Evolutionary conservation across 2,329 filamentous ascomycete genomes (phyloP), one percentile per base, ranked within the genome.

Genomic region (Fusarium praegraminearum): DNA sequence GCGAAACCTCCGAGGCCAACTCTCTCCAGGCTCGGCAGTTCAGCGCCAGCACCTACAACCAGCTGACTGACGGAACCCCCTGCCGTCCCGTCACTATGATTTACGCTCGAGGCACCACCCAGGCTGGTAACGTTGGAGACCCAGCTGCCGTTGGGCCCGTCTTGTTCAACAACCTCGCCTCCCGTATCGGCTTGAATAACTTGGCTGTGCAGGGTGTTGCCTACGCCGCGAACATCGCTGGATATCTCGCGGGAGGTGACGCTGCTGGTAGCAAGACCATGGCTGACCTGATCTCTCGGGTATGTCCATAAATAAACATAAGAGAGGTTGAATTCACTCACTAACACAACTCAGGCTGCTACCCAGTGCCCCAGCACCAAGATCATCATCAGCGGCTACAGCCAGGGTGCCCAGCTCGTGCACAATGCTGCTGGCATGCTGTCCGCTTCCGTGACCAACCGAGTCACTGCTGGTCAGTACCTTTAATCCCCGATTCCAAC

Each of bases 81-180:
- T 60, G 57, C n/a, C 57, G 57, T 4, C 24, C 43, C 7, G 43
- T 60, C 12, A 60, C 57, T 1, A 5, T 60, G 7, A 59, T 60
- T 15, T 60, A 30, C 16, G 57, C 57, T 6, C 30, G 54, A 60
- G 57, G 57, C 15, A 50, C 43, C 12, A 33, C 35, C 4, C 45
- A 57, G 2, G 35, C 35, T 5, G 57, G 57, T 6, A 60, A 60
- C 22, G 57, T 60, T 13, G 57, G 57, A 35, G 13, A 24, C 6
- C 5, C n/a, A 7, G 9, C n/a, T 30, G 26, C n/a, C 2, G 22
- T 35, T 1, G 57, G 57, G 2, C 57, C 57, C 2, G 6, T 22
- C 7, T 11, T 60, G 10, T 60, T 60, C 3, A 60, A 60, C 7
- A 20, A 15, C 10, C 57, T 60, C 18, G 54, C 57, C 33, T 40